Evolutionary conservation across 768 basidiomycete species (phyloP), one percentile per base, ranked within the genome.

Genomic region (Serpula lacrymans): DNA sequence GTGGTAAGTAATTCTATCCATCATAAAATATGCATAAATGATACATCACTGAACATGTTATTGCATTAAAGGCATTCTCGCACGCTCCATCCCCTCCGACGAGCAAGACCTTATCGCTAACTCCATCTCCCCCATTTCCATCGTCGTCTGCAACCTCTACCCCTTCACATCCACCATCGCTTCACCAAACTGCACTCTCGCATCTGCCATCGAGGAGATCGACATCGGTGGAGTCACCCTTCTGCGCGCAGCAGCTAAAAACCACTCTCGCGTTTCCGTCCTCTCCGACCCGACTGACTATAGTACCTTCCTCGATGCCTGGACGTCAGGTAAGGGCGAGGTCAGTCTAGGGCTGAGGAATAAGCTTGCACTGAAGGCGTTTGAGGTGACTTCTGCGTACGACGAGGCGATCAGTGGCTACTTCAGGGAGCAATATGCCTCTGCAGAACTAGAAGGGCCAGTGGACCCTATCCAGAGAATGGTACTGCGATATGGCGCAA

Each of bases 131-230:
- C 88, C 89, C 47, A 97, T 98, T 67, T 83, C 87, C 41, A 86
- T 99, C 69, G 95, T 99, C 42, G 93, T 96, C 46, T 99, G 96
- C 81, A 99, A 99, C 63, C 81, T 99, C 38, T 98, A 99, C 71
- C 96, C 96, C 1, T 99, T 99, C 70, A 80, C 88, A 23, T 78
- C 82, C 16, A 96, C 94, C 34, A 88, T 95, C 59, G 77, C 94
- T 1, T 80, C 84, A 52, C 88, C 92, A 0, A 78, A 79, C 49
- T 94, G 93, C 67, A 93, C 90, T 9, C 79, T 97, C 45, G 80
- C 89, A 3, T 85, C 86, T 34, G 95, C 95, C 5, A 84, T 98
- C 43, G 96, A 99, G 62, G 96, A 99, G 65, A 87, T 99, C 51
- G 96, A 99, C 65, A 98, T 99, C 42, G 96, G 96, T 5, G 96